A percentile compares a stretch with the other conserved stretches of the same genome.
Conservation (phyloP, 805 yeast genomes). For the Starmerella apis region DNA sequence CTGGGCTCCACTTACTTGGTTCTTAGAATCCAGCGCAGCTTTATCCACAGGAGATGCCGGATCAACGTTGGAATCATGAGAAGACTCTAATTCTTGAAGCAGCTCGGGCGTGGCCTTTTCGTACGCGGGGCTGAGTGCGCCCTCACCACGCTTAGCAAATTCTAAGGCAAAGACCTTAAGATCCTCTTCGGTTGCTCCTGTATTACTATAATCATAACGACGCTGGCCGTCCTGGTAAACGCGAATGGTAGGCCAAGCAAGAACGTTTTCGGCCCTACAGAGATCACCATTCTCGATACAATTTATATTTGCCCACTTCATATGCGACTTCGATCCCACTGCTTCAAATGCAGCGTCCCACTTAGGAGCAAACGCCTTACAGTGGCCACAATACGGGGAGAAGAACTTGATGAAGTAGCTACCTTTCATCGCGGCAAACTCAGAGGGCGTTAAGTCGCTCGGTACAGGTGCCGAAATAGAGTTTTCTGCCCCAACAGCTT, state of each 20-base stretch:
- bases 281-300: conserved; percentile 82
- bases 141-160: conserved; percentile 12
- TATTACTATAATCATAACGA: conserved; percentile 23
- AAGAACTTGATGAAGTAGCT: conserved; percentile 74
- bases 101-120: conserved; percentile 13
- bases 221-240: conserved; percentile 40
- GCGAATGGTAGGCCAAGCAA: conserved; percentile 58
- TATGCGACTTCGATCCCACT: conserved; percentile 33
- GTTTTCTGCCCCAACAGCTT: neutral
- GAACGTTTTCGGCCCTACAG: conserved; percentile 56
- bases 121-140: conserved; percentile 13
- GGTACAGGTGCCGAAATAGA: conserved; percentile 7
- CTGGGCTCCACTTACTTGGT: neutral
- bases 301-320: conserved; percentile 61
- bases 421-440: conserved; percentile 33
- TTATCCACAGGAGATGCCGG: neutral
- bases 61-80: neutral
- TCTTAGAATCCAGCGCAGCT: neutral
- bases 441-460: conserved; percentile 18
- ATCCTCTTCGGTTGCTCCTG: conserved; percentile 16
- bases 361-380: conserved; percentile 64
- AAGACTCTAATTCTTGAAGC: conserved; percentile 1
- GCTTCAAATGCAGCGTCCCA: conserved; percentile 61
- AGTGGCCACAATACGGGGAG: conserved; percentile 84
- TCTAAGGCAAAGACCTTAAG: conserved; percentile 17